Percentiles rank a stretch among this genome's conserved stretches.
phyloP scores from a whole-genome alignment of 805 yeast genomes.

The Starmerella apicola region DNA sequence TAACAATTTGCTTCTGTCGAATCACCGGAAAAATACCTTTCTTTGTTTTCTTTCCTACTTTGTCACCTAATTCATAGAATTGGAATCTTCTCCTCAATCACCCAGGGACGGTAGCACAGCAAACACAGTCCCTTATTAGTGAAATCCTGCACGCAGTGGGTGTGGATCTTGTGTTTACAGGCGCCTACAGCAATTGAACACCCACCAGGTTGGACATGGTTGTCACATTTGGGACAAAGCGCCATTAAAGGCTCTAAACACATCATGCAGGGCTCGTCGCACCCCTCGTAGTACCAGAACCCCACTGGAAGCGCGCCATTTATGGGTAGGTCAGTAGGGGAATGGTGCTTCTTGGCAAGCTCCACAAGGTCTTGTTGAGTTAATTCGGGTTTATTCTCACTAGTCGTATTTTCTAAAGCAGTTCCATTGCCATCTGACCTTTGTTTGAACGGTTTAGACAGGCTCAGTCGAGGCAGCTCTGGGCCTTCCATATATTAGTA shows the following conservation, averaged over 20 bases:
- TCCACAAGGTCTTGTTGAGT: not conserved
- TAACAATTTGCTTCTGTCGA: too few relatives aligned
- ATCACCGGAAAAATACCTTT: too few relatives aligned
- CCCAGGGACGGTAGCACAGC: slow-evolving; percentile 11
- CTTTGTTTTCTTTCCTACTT: too few relatives aligned
- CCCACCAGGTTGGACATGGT: not conserved
- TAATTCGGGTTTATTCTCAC: too few relatives aligned
- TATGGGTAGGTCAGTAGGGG: not conserved
- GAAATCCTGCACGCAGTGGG: slow-evolving; percentile 8
- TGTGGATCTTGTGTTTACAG: slow-evolving; percentile 12
- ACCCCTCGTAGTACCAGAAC: slow-evolving; percentile 5
- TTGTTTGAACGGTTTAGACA: too few relatives aligned
- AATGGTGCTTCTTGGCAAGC: not conserved
- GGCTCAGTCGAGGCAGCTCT: too few relatives aligned
- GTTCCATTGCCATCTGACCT: too few relatives aligned
- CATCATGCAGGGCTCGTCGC: slow-evolving; percentile 6
- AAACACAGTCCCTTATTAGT: slow-evolving; percentile 1
- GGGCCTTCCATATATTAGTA: too few relatives aligned
- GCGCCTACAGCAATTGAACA: slow-evolving; percentile 5
- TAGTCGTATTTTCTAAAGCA: too few relatives aligned
- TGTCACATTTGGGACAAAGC: slow-evolving; percentile 8
- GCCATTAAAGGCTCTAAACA: slow-evolving; percentile 13
- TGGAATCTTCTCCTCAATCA: not conserved
- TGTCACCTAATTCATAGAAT: not conserved
- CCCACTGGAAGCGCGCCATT: slow-evolving; percentile 2